Evolutionary conservation across 495 filamentous ascomycete species (phyloP).

Genomic region (Podospora pseudopauciseta): DNA sequence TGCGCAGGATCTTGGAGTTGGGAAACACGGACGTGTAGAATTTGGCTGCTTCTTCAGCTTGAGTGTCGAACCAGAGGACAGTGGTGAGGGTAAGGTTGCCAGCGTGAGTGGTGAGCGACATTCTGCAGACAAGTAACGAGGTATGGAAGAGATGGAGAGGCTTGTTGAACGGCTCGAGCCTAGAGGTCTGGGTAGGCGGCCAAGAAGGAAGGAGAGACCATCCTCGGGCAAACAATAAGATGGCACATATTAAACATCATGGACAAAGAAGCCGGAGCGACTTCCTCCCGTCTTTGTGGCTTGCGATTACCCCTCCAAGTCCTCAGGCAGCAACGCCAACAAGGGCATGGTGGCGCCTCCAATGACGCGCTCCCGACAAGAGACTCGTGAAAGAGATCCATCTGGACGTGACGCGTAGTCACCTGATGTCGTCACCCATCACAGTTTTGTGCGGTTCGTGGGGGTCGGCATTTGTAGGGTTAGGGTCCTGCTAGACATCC

Average conservation of each 20-base stretch:
- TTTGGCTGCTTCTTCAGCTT: slow-evolving; percentile 38
- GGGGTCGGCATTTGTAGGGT: too few relatives aligned
- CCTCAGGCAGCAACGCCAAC: not conserved
- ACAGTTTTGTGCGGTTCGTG: too few relatives aligned
- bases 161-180: too few relatives aligned
- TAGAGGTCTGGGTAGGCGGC: too few relatives aligned
- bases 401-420: too few relatives aligned
- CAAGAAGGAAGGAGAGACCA: too few relatives aligned
- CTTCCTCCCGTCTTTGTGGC: not conserved
- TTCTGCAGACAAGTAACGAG: not conserved
- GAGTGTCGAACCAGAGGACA: slow-evolving; percentile 41
- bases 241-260: too few relatives aligned
- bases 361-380: not conserved
- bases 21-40: slow-evolving; percentile 38
- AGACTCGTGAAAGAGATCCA: not conserved
- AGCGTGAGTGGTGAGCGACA: not conserved
- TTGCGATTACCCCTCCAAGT: not conserved
- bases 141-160: too few relatives aligned
- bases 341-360: not conserved
- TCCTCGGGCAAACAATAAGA: too few relatives aligned
- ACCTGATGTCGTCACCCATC: too few relatives aligned
- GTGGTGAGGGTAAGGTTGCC: slow-evolving; percentile 24
- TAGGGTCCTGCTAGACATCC: too few relatives aligned
- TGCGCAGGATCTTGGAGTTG: slow-evolving; percentile 23
- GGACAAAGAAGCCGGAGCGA: not conserved